Evolutionary conservation across 805 yeast species (phyloP), one percentile per base, ranked within the genome.

Genomic region (Teunomyces lycoperdinae): DNA sequence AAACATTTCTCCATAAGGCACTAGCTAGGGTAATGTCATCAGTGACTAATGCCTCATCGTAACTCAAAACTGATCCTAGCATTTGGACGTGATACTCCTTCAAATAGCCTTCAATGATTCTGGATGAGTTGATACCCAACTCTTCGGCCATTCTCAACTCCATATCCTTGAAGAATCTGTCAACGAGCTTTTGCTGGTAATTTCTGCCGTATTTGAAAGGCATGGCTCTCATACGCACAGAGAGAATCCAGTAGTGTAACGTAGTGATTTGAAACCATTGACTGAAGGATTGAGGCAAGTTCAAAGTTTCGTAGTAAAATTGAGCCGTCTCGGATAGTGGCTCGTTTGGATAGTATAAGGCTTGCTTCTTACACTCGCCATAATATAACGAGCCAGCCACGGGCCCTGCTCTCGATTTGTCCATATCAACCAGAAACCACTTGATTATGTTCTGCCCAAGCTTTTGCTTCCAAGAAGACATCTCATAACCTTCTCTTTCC

Each of bases 241-340:
- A 85, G 41, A 94, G 74, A 61, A 94, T 84, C 99, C 99, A 94
- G 50, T 88, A 83, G 66, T 94, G 99, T 55, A 94, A 75, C 1
- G 85, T 75, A 5, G 96, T 87, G 52, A 94, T 86, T 68, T 92
- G 98, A 66, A 85, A 92, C 96, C 97, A 92, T 66, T 90, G 96
- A n/a, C 92, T 82, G 62, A 92, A 91, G 0, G 97, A 85, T 62
- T 79, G 77, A 31, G 96, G 96, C 60, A 94, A 72, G 24, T 81
- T 84, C 48, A 94, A 71, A 9, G 91, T 87, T 46, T 88, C 87
- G 63, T 89, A 94, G 76, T 89, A 94, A 63, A 89, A 94, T 46
- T 72, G 73, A 1, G 97, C 96, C 4, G 87, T 78, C 14, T 79
- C 82, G 3, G 87, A 78, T 35, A 87, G 70, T 33, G 81, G 84